A percentile compares a stretch with the other conserved stretches of the same genome.
Conservation (phyloP, 208 protist genomes). For the Trypanosoma brucei region DNA sequence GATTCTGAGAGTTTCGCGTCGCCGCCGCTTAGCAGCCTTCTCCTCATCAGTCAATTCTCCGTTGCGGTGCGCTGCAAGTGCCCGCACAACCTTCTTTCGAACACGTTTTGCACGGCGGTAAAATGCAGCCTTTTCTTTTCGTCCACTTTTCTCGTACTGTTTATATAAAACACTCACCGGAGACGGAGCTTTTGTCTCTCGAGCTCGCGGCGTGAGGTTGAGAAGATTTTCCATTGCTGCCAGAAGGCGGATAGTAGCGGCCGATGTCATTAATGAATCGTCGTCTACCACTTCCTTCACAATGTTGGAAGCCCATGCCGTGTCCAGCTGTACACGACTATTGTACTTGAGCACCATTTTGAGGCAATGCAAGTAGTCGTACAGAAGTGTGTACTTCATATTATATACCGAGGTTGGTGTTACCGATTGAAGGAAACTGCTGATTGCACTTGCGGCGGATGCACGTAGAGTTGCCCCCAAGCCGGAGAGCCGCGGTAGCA, state of each 20-base stretch:
- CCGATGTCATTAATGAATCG: conserved; percentile 65
- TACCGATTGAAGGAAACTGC: conserved; percentile 59
- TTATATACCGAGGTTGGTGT: conserved; percentile 52
- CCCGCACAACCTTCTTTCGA: conserved; percentile 62
- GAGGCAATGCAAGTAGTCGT: conserved; percentile 73
- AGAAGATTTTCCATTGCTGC: conserved; percentile 64
- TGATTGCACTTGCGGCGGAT: conserved; percentile 36
- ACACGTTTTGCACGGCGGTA: conserved; percentile 58
- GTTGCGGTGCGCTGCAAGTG: conserved; percentile 76
- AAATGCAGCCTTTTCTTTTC: conserved; percentile 43
- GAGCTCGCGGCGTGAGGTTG: conserved; percentile 49
- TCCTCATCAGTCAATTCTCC: conserved; percentile 68
- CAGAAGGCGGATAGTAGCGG: conserved; percentile 66
- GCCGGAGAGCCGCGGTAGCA: conserved; percentile 75
- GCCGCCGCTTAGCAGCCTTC: conserved; percentile 56
- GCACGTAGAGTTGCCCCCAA: conserved; percentile 52
- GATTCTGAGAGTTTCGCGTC: conserved; percentile 69
- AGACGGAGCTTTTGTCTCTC: conserved; percentile 71
- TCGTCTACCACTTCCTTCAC: conserved; percentile 58
- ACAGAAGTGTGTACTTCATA: conserved; percentile 84
- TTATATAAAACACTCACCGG: conserved; percentile 79
- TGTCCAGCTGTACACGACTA: conserved; percentile 67
- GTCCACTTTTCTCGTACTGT: conserved; percentile 47
- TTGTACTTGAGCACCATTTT: conserved; percentile 88
- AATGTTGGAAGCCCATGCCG: conserved; percentile 46